A percentile compares a stretch with the other conserved stretches of the same genome.
These are phyloP conservation scores for Sporothrix inflata DNA, from an alignment of 2,329 filamentous ascomycete genomes.

Conservation along the genomic window DNA sequence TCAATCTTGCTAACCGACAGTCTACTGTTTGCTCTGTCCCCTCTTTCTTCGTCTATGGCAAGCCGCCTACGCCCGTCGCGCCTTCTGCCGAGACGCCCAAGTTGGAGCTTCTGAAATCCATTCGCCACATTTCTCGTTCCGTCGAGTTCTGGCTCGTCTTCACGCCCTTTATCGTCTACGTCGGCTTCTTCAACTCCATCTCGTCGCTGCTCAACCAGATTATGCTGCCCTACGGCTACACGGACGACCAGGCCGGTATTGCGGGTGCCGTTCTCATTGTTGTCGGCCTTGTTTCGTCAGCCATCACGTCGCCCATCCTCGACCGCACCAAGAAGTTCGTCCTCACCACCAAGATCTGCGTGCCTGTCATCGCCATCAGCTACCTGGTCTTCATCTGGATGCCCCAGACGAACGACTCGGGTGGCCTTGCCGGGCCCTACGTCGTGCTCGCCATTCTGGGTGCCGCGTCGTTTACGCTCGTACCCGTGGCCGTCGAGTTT, in stretches of 20 bases:
- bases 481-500: conserved; percentile 85
- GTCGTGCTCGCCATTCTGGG: conserved; percentile 76
- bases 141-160: conserved; percentile 80
- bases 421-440: conserved; percentile 68
- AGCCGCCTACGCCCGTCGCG: conserved; percentile 76
- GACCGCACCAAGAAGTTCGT: conserved; percentile 85
- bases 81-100: conserved; percentile 66
- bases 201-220: conserved; percentile 91
- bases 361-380: conserved; percentile 71
- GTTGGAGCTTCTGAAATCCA: conserved; percentile 54
- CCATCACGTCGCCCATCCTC: conserved; percentile 77
- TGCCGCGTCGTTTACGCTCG: conserved; percentile 75
- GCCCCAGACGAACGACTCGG: conserved; percentile 58
- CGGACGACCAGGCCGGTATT: conserved; percentile 82
- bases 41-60: conserved; percentile 77
- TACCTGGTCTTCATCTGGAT: conserved; percentile 86
- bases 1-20: conserved; percentile 37
- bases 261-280: conserved; percentile 88
- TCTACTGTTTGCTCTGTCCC: conserved; percentile 69
- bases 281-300: conserved; percentile 78
- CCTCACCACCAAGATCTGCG: conserved; percentile 69
- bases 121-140: conserved; percentile 59
- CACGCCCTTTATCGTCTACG: conserved; percentile 80
- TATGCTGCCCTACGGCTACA: conserved; percentile 81
- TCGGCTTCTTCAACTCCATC: conserved; percentile 91